Conservation (phyloP, 2,329 filamentous ascomycete species). For the Anthostomella pinea region DNA sequence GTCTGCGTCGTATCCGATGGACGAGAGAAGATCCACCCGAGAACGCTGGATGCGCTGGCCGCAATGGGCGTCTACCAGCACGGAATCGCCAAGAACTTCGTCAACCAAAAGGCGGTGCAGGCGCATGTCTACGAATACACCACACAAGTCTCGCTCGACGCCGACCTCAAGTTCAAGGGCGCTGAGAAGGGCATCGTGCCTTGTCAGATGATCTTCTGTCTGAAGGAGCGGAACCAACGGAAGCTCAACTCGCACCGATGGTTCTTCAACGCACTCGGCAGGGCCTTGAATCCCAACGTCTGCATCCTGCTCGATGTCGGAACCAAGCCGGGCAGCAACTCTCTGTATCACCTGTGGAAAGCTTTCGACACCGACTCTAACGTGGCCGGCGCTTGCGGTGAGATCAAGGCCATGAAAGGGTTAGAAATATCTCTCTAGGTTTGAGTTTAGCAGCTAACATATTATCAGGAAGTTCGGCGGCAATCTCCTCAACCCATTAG, state of each 20-base stretch:
- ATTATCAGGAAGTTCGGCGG: constrained; percentile 77
- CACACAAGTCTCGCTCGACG: constrained; percentile 92
- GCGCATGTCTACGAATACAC: constrained; percentile 99
- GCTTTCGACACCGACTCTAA: constrained; percentile 97
- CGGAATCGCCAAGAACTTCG: constrained; percentile 96
- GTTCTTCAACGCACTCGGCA: constrained; percentile 99
- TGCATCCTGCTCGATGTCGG: constrained; percentile 97
- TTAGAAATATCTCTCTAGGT: too few relatives aligned
- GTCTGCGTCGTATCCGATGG: constrained; percentile 97
- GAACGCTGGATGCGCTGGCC: constrained; percentile 89
- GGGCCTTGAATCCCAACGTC: constrained; percentile 88
- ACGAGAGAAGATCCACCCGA: constrained; percentile 80
- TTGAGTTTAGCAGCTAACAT: too few relatives aligned
- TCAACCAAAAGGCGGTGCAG: constrained; percentile 93
- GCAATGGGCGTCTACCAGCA: constrained; percentile 98
- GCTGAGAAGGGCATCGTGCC: constrained; percentile 98
- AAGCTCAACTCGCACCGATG: constrained; percentile 98
- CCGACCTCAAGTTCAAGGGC: constrained; percentile 97
- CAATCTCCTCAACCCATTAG: constrained; percentile 86
- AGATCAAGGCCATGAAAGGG: constrained; percentile 97
- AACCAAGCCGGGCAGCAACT: constrained; percentile 82
- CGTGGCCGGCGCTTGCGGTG: constrained; percentile 92
- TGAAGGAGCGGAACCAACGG: constrained; percentile 96
- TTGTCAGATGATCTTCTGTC: constrained; percentile 96
- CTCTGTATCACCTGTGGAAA: constrained; percentile 98